Evolutionary conservation across 2,329 filamentous ascomycete genomes (phyloP).

Genomic region (Sordariomycetes sp.): DNA sequence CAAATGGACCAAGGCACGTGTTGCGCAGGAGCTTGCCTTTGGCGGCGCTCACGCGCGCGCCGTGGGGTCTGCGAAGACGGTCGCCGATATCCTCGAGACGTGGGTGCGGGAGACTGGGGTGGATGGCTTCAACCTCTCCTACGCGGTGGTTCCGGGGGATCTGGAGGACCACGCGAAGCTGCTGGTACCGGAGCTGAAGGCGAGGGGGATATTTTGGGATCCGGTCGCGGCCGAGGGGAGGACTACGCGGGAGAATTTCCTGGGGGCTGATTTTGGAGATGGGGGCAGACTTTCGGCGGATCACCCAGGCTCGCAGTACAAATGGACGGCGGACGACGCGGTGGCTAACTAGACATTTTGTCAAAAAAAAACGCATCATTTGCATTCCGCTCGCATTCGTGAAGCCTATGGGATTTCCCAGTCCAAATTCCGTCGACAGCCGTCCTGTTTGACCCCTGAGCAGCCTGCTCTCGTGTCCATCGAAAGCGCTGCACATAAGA

Average conservation of each 20-base stretch:
- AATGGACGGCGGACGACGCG: constrained; percentile 23
- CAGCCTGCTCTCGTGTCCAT: background rate
- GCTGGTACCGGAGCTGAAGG: constrained; percentile 49
- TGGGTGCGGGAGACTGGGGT: constrained; percentile 42
- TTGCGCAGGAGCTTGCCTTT: constrained; percentile 20
- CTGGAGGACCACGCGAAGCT: constrained; percentile 58
- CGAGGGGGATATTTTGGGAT: constrained; percentile 38
- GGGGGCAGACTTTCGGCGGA: constrained; percentile 21
- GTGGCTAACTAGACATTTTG: background rate
- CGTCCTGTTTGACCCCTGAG: background rate
- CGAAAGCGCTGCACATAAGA: background rate
- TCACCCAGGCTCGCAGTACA: constrained; percentile 26
- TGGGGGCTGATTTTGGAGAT: constrained; percentile 17
- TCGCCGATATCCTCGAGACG: constrained; percentile 21
- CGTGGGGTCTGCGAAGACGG: constrained; percentile 17
- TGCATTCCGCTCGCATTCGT: no score
- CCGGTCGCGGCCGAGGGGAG: constrained; percentile 30
- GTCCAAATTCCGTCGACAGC: background rate
- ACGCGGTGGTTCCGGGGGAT: constrained; percentile 37
- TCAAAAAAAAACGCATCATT: background rate
- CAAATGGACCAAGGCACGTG: constrained; percentile 22
- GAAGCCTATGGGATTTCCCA: background rate
- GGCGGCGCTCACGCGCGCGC: constrained; percentile 18
- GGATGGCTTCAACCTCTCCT: constrained; percentile 40
- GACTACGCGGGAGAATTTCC: constrained; percentile 32